These are phyloP conservation scores for Sophora flavescens DNA, from an alignment of 306 rosid species.

Conservation along the genomic window DNA sequence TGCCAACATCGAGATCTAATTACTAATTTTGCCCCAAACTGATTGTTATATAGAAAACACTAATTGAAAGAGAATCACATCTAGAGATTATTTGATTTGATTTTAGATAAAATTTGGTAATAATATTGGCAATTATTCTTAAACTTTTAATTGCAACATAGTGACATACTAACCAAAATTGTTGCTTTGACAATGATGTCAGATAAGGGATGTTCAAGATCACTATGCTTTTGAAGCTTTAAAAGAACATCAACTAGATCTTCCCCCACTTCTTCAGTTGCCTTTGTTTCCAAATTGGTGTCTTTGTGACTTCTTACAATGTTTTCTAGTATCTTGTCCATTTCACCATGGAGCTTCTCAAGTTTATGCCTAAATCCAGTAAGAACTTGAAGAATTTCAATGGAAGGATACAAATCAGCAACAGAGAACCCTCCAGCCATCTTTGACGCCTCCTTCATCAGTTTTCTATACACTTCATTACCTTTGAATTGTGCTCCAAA, in stretches of 20 bases:
- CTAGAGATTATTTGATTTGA: too few species aligned
- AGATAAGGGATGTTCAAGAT: conserved; percentile 30
- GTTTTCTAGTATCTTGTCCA: conserved; percentile 15
- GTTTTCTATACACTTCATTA: background rate
- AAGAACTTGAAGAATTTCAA: conserved; percentile 41
- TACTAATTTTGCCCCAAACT: too few species aligned
- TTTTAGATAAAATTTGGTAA: too few species aligned
- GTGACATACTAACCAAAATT: conserved; percentile 29
- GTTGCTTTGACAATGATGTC: conserved; percentile 26
- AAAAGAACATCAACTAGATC: conserved; percentile 46
- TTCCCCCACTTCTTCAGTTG: background rate
- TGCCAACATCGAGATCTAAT: too few species aligned
- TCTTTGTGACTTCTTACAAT: conserved; percentile 15
- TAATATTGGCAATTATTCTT: too few species aligned
- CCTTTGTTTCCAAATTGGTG: background rate
- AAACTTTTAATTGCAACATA: too few species aligned
- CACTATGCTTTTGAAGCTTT: conserved; percentile 19
- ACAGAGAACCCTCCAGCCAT: conserved; percentile 37
- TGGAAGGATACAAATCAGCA: conserved; percentile 47
- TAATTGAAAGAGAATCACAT: too few species aligned
- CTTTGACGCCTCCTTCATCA: conserved; percentile 18
- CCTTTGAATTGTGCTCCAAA: conserved; percentile 21
- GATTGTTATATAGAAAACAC: too few species aligned
- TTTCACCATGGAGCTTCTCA: too few species aligned
- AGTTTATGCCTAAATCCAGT: conserved; percentile 18